These are phyloP conservation scores for Monotropa hypopitys DNA, from an alignment of 179 eudicot species.

Conservation along the genomic window DNA sequence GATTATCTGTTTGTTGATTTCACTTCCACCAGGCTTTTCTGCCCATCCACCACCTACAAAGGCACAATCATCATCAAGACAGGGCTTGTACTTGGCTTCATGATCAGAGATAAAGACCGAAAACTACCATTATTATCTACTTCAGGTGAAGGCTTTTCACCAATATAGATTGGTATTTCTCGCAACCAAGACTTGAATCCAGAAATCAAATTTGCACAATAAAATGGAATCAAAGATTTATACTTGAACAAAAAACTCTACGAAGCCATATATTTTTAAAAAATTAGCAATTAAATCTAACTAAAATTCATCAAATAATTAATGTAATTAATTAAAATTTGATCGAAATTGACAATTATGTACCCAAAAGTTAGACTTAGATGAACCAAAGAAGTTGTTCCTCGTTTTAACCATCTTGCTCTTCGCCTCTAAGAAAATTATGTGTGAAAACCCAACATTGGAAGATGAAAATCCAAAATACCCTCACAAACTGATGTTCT, in stretches of 20 bases:
- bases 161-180: constrained; percentile 13
- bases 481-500: no score
- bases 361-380: constrained; percentile 19
- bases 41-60: constrained; percentile 10
- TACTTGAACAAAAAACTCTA: no score
- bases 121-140: background rate
- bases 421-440: constrained; percentile 1
- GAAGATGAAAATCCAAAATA: constrained; percentile 14
- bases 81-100: background rate
- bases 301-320: no score
- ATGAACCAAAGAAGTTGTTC: constrained; percentile 12
- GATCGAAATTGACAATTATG: background rate
- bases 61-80: background rate
- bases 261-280: no score
- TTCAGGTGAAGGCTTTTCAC: background rate
- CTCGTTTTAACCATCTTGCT: constrained; percentile 12
- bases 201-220: constrained; percentile 24
- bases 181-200: constrained; percentile 44
- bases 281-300: no score
- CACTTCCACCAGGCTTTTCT: background rate
- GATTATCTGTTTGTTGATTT: constrained; percentile 16
- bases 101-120: constrained; percentile 18
- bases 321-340: no score
- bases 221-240: no score
- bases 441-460: background rate